Evolutionary conservation across 805 yeast species (phyloP), one percentile per base, ranked within the genome.

Genomic region (Pichia californica): DNA sequence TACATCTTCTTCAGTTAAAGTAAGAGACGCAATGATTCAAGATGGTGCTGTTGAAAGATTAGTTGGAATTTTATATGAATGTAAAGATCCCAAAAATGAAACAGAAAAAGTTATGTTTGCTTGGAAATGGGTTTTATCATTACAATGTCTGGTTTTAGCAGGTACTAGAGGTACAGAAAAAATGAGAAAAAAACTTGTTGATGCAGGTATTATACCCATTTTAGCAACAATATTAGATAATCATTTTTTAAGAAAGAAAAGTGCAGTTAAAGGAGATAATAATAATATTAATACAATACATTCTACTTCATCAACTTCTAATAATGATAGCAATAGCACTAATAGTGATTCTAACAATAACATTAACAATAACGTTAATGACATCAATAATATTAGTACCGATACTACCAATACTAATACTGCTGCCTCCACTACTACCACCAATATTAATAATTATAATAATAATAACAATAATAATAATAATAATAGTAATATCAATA

Each of bases 121-220:
- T 0, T 91, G 96, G 96, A 91, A 91, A 66, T 91, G 99, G 99
- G 86, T 95, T 6, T 67, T 91, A 43, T 86, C 97, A 0, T 80
- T 93, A 57, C 99, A 91, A 67, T 89, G 97, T 59, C 67, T 91
- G 44, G 95, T 91, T 1, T 73, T 88, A 44, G 79, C 91, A 16
- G 96, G 97, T 13, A 88, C 97, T 1, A 73, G 97, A 52, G 99
- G 99, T 20, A 80, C 94, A 2, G 97, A 89, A 61, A 67, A 70
- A 41, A 86, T 89, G 38, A 71, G 99, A 40, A 80, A 82, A 52
- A 79, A 88, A 54, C 85, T 93, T 7, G 96, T 88, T 9, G 81
- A 84, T 49, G 95, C 97, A 2, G 98, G 97, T 5, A 80, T 88
- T 48, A 74, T 93, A 31, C 96, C 97, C 1, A 78, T 91, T 4